Conservation (phyloP, 1,284 basidiomycete genomes). For the Moesziomyces antarcticus region DNA sequence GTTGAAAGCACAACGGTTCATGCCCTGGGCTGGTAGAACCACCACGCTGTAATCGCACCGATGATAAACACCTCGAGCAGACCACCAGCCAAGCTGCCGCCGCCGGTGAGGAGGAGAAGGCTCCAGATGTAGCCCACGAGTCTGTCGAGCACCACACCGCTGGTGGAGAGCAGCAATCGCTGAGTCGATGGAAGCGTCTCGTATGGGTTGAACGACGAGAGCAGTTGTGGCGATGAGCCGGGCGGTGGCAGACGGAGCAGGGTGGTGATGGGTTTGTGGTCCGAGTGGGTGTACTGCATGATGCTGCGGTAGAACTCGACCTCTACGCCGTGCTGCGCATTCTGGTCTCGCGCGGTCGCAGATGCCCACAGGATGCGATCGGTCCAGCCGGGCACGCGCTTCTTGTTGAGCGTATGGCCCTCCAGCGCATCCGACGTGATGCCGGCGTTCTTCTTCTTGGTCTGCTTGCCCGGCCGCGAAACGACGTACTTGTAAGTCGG, state of each 20-base stretch:
- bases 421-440: conserved; percentile 36
- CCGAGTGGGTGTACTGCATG: conserved; percentile 64
- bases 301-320: conserved; percentile 66
- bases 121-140: conserved; percentile 81
- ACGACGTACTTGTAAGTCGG: conserved; percentile 67
- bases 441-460: conserved; percentile 37
- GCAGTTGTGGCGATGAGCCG: conserved; percentile 70
- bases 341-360: conserved; percentile 18
- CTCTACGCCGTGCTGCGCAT: conserved; percentile 41
- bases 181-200: conserved; percentile 18
- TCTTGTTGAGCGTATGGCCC: conserved; percentile 71
- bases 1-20: neutral
- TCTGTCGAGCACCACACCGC: conserved; percentile 77
- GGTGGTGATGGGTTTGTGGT: conserved; percentile 67
- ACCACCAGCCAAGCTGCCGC: conserved; percentile 72
- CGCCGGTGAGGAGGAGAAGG: conserved; percentile 77
- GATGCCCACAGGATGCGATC: conserved; percentile 86
- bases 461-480: conserved; percentile 25
- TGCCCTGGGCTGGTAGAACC: conserved; percentile 33
- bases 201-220: conserved; percentile 70
- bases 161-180: conserved; percentile 57
- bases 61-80: conserved; percentile 52
- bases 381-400: conserved; percentile 90
- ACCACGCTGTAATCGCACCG: conserved; percentile 51
- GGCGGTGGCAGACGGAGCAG: conserved; percentile 58